Percentiles rank a stretch among this genome's conserved stretches.
Conservation (phyloP, 140 eudicot species). For the Erigeron philadelphicus region DNA sequence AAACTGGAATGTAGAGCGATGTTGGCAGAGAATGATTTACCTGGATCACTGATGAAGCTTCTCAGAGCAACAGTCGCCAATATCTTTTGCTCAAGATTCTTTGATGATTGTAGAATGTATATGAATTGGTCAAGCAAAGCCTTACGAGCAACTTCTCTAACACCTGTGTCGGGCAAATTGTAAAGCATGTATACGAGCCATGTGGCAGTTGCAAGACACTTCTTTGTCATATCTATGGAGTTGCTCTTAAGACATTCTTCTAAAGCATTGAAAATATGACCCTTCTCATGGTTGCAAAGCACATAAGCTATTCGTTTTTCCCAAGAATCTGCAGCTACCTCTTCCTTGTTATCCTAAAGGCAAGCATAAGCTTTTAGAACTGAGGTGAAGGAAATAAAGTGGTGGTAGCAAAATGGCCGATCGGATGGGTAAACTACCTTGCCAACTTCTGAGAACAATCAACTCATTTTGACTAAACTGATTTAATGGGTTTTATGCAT, state of each 20-base stretch:
- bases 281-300: constrained; percentile 72
- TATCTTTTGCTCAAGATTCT: constrained; percentile 67
- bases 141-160: constrained; percentile 58
- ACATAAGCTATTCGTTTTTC: constrained; percentile 71
- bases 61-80: constrained; percentile 67
- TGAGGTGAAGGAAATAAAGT: background rate
- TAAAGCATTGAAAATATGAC: constrained; percentile 52
- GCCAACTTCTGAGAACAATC: too few relatives aligned
- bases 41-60: constrained; percentile 65
- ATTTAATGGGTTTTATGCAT: too few relatives aligned
- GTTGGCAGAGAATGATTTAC: constrained; percentile 24
- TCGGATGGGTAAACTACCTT: background rate
- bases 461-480: too few relatives aligned
- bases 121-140: constrained; percentile 57
- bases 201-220: constrained; percentile 55
- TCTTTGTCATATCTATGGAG: constrained; percentile 58
- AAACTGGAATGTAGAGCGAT: background rate
- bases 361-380: constrained; percentile 1
- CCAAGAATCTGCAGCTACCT: constrained; percentile 53
- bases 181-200: constrained; percentile 78
- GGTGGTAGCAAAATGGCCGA: background rate
- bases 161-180: constrained; percentile 55
- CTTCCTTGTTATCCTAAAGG: constrained; percentile 56
- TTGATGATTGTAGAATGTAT: constrained; percentile 61
- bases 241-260: constrained; percentile 64